A percentile compares a stretch with the other conserved stretches of the same genome.
Conservation (phyloP, 805 yeast species). For the Alloascoidea africana region DNA sequence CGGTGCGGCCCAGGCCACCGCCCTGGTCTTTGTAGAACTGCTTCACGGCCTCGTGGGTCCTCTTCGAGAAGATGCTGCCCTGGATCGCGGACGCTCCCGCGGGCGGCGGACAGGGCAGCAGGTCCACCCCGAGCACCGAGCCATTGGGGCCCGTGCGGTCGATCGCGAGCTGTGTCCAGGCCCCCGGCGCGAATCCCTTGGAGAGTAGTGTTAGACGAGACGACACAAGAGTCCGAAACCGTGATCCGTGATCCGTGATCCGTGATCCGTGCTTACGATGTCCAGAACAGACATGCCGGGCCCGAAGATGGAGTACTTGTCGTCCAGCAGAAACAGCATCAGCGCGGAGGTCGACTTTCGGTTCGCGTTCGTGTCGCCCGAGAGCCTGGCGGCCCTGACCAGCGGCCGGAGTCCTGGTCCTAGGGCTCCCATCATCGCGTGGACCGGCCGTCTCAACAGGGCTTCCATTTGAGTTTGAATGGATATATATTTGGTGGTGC, state of each 20-base stretch:
- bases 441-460: too few species aligned
- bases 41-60: constrained; percentile 42
- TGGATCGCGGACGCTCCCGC: constrained; percentile 67
- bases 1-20: too few species aligned
- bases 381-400: too few species aligned
- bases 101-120: constrained; percentile 70
- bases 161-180: constrained; percentile 81
- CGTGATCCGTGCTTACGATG: constrained; percentile 28
- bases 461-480: too few species aligned
- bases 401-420: too few species aligned
- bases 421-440: too few species aligned
- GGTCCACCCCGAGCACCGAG: constrained; percentile 65
- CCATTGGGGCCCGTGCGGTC: constrained; percentile 34
- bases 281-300: constrained; percentile 56
- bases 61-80: constrained; percentile 62
- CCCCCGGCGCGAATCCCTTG: constrained; percentile 76
- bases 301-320: constrained; percentile 41
- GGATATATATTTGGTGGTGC: too few species aligned
- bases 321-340: constrained; percentile 26
- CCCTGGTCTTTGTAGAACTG: constrained; percentile 15
- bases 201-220: neutral
- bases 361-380: too few species aligned
- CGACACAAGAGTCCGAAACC: too few species aligned
- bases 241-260: too few species aligned
- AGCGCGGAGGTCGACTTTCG: too few species aligned